These are phyloP conservation scores for Cymodocea nodosa DNA, from an alignment of 116 monocot genomes.

Conservation along the genomic window DNA sequence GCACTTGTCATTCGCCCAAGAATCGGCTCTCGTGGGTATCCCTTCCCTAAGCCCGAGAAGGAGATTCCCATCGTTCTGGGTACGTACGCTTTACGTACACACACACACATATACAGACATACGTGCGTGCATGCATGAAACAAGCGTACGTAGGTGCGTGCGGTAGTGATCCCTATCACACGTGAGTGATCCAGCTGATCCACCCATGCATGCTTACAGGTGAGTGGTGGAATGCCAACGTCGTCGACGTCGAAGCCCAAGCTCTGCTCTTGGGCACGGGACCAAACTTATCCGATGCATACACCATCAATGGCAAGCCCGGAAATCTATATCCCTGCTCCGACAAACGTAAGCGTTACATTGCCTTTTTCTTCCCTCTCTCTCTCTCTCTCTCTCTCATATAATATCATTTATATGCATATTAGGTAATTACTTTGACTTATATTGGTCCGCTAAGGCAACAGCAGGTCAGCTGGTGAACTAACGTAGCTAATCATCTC, in stretches of 20 bases:
- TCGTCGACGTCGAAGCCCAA: conserved; percentile 17
- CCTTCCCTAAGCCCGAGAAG: conserved; percentile 26
- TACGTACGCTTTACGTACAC: conserved; percentile 6
- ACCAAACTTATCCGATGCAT: conserved; percentile 42
- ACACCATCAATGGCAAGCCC: conserved; percentile 65
- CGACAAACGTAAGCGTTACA: conserved; percentile 10
- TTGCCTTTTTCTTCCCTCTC: too few relatives aligned
- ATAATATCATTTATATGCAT: too few relatives aligned
- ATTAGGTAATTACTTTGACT: too few relatives aligned
- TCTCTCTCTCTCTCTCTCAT: too few relatives aligned
- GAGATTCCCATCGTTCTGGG: conserved; percentile 40
- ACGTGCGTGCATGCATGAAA: not conserved
- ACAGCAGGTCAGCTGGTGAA: not conserved
- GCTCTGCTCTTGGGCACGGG: conserved; percentile 21
- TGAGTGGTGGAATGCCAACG: conserved; percentile 52
- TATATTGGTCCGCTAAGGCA: not conserved
- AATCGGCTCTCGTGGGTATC: conserved; percentile 15
- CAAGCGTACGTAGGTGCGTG: too few relatives aligned
- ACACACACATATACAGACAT: too few relatives aligned
- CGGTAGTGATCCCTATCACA: too few relatives aligned
- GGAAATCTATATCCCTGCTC: conserved; percentile 45
- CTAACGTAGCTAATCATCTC: not conserved
- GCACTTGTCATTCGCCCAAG: conserved; percentile 34
- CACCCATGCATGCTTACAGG: conserved; percentile 16
- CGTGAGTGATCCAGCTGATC: too few relatives aligned